A percentile compares a stretch with the other conserved stretches of the same genome.
Conservation (phyloP, 805 yeast genomes). For the Monosporozyma aquatica region DNA sequence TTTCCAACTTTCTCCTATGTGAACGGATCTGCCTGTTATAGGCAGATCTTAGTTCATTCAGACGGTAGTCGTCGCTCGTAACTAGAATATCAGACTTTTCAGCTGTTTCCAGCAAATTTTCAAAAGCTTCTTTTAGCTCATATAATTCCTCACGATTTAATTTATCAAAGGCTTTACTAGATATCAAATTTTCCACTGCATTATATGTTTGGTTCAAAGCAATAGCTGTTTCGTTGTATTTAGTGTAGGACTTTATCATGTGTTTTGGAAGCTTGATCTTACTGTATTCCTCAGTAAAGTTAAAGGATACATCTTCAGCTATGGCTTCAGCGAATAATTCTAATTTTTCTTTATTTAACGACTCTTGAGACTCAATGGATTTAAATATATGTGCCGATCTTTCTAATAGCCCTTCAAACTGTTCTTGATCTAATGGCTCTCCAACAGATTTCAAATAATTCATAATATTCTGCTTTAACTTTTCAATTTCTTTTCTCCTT, state of each 20-base stretch:
- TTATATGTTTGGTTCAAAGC: constrained; percentile 11
- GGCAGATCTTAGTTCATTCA: constrained; percentile 25
- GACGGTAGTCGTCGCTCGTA: constrained; percentile 22
- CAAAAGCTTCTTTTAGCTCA: constrained; percentile 24
- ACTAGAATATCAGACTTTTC: constrained; percentile 13
- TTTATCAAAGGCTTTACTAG: constrained; percentile 15
- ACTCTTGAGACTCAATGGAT: constrained; percentile 37
- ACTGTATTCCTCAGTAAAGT: constrained; percentile 44
- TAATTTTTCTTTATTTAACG: constrained; percentile 40
- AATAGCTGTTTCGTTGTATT: constrained; percentile 10
- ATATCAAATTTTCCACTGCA: constrained; percentile 19
- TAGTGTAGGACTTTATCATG: constrained; percentile 7
- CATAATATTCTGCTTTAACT: constrained; percentile 29
- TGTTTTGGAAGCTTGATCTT: constrained; percentile 32
- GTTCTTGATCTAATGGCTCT: constrained; percentile 40
- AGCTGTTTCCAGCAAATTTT: constrained; percentile 14
- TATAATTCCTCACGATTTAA: constrained; percentile 27
- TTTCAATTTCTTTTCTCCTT: constrained; percentile 14
- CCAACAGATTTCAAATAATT: constrained; percentile 34
- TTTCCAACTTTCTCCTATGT: constrained; percentile 22
- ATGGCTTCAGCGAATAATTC: constrained; percentile 35
- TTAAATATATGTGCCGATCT: constrained; percentile 36
- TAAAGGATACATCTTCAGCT: constrained; percentile 34
- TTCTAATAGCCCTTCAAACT: constrained; percentile 36
- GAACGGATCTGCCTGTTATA: constrained; percentile 20